These are phyloP conservation scores for Rubia yunnanensis DNA, from an alignment of 257 asterid species.

Conservation along the genomic window DNA sequence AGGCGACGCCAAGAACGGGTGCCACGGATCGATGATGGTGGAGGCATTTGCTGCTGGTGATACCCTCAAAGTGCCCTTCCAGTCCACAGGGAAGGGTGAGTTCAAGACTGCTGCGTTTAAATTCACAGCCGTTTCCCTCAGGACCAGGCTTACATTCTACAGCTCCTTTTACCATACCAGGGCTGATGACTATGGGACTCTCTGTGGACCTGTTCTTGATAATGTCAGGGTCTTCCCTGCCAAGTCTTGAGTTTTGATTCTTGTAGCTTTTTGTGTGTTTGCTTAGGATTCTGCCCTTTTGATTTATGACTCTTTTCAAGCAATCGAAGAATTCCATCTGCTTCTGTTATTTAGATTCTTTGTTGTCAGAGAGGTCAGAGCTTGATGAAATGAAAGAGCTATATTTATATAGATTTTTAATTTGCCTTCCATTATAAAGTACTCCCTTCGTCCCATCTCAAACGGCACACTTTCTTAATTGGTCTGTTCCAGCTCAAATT, in stretches of 20 bases:
- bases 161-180: constrained; percentile 78
- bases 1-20: constrained; percentile 73
- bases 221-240: constrained; percentile 44
- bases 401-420: too few relatives aligned
- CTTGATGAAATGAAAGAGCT: neutral
- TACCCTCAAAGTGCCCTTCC: constrained; percentile 46
- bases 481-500: too few relatives aligned
- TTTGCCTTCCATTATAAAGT: too few relatives aligned
- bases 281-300: neutral
- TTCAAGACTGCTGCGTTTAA: constrained; percentile 37
- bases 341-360: neutral
- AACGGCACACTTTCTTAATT: too few relatives aligned
- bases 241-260: constrained; percentile 28
- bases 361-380: neutral
- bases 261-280: constrained; percentile 3
- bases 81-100: constrained; percentile 53
- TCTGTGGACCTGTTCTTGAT: constrained; percentile 87
- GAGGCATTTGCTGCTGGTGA: constrained; percentile 66
- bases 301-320: constrained; percentile 7
- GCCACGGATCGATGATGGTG: constrained; percentile 83
- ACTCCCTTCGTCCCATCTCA: too few relatives aligned
- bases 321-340: neutral
- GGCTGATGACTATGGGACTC: constrained; percentile 46
- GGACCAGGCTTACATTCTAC: constrained; percentile 73
- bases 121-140: constrained; percentile 44